These are phyloP conservation scores for Salicornia ramosissima DNA, from an alignment of 148 eudicot genomes.

Conservation along the genomic window DNA sequence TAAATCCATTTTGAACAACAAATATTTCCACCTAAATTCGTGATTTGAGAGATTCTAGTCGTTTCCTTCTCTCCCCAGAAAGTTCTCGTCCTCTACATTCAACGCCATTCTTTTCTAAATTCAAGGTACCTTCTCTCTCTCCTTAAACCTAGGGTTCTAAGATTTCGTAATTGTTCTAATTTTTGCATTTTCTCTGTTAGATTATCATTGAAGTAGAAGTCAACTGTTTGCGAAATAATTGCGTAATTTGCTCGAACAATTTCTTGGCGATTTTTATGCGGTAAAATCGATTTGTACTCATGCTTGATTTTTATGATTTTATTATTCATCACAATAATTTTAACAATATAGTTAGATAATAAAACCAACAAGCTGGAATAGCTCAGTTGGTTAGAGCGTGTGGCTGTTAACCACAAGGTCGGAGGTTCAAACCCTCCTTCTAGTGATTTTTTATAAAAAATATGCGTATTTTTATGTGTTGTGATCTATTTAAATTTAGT, in stretches of 20 bases:
- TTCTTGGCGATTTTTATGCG: neutral
- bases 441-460: conserved; percentile 19
- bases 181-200: neutral
- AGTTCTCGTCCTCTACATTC: neutral
- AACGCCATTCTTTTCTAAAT: neutral
- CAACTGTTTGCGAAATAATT: neutral
- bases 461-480: too few relatives aligned
- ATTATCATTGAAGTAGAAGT: too few relatives aligned
- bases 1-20: neutral
- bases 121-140: conserved; percentile 18
- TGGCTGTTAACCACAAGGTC: conserved; percentile 61
- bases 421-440: conserved; percentile 53
- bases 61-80: conserved; percentile 14
- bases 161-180: neutral
- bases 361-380: conserved; percentile 32
- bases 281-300: neutral
- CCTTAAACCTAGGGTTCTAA: neutral
- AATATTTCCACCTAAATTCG: too few relatives aligned
- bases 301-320: too few relatives aligned
- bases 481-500: too few relatives aligned
- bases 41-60: neutral
- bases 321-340: too few relatives aligned
- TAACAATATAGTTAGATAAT: neutral
- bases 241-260: neutral
- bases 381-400: conserved; percentile 59